Evolutionary conservation across 169 alveolate species (phyloP).

Genomic region (Pseudocohnilembus persalinus): DNA sequence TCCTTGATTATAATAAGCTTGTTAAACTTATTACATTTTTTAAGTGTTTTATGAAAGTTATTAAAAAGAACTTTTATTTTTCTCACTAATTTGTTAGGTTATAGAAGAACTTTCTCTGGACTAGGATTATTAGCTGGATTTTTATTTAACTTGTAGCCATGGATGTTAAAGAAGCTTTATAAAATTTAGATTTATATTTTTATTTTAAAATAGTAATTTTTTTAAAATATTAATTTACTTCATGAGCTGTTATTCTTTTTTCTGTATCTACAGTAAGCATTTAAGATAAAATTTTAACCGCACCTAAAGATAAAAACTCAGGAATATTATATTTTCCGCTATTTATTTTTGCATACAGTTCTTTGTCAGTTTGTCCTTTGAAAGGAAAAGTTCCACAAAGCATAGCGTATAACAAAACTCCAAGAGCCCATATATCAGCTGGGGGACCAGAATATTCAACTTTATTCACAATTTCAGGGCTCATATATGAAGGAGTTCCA

Average conservation of each 20-base stretch:
- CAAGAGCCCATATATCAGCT: conserved; percentile 87
- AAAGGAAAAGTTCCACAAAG: conserved; percentile 81
- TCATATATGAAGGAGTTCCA: conserved; percentile 87
- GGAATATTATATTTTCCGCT: conserved; percentile 52
- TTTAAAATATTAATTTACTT: conserved; percentile 15
- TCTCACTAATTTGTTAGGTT: too few species aligned
- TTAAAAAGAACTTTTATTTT: too few species aligned
- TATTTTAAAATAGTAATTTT: neutral
- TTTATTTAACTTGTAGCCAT: conserved; percentile 14
- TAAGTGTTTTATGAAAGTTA: too few species aligned
- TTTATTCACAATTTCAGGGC: conserved; percentile 79
- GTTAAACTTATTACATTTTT: too few species aligned
- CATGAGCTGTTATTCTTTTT: conserved; percentile 48
- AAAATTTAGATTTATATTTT: neutral
- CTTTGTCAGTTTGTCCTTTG: conserved; percentile 73
- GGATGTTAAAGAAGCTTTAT: conserved; percentile 12
- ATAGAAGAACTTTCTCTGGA: too few species aligned
- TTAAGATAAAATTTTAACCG: conserved; percentile 35
- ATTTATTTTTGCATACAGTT: conserved; percentile 60
- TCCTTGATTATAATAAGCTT: too few species aligned
- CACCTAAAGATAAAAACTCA: conserved; percentile 34
- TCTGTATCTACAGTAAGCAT: conserved; percentile 49
- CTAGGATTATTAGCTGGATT: neutral
- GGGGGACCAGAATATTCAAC: conserved; percentile 75
- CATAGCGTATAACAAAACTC: conserved; percentile 79